Evolutionary conservation across 2,329 filamentous ascomycete genomes (phyloP), one percentile per base, ranked within the genome.

Genomic region (Pestalotiopsis sp.): DNA sequence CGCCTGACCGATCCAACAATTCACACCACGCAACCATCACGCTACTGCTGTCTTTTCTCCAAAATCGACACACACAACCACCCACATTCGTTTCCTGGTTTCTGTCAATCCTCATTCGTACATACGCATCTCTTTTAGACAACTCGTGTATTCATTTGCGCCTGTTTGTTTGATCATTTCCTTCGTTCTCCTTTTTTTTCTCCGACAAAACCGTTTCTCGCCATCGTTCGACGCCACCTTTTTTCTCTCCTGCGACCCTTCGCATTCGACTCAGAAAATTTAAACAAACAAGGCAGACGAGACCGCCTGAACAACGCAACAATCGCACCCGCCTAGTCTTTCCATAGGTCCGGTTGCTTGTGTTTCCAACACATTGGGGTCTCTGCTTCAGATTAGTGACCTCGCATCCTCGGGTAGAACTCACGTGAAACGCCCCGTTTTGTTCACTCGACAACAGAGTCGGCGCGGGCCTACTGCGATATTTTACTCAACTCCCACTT

Each of bases 301-400:
- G 17, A 52, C 17, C 14, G 14, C 45, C 63, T 17, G 38, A 36
- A 61, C 25, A 27, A 60, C 60, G 38, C 31, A 36, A 12, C 36
- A 49, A 23, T 6, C 20, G 27, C 38, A 25, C 61, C 20, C 63
- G 31, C 25, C 52, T 52, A 52, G 45, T 20, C 45, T 27, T n/a
- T 56, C 49, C 49, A 57, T 27, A n/a, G 52, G 63, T 17, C 20
- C 41, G 63, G 14, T 27, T 31, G 31, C 25, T 56, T 45, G 64
- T 66, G 64, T 66, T 66, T 66, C 64, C 64, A 36, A 61, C 64
- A 66, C 11, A 66, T 66, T 66, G 25, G 56, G 23, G 56, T 41
- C 36, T 23, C 66, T 67, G 58, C 66, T 27, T 67, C 66, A 63
- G 58, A 67, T 67, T 67, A 67, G 66, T 31, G 52, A 66, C 56